Conservation (phyloP, 805 yeast species). For the Dipodascopsis uninucleata region DNA sequence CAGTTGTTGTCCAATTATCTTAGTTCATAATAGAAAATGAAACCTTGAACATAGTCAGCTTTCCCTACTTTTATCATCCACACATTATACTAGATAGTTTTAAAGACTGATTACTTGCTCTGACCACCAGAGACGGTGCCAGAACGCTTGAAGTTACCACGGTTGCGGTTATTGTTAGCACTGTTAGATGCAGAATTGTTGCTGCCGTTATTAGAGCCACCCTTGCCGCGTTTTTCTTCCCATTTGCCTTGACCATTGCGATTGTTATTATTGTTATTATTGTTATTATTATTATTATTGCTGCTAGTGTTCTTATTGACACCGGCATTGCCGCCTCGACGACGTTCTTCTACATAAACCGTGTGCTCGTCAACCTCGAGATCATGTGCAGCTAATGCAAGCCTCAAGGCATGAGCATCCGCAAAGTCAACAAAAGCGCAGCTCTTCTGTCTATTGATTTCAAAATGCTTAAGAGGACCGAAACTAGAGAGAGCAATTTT, state of each 20-base stretch:
- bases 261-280: background rate
- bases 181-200: too few relatives aligned
- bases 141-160: too few relatives aligned
- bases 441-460: conserved; percentile 33
- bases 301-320: background rate
- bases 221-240: too few relatives aligned
- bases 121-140: too few relatives aligned
- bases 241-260: conserved; percentile 3
- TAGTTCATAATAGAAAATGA: too few relatives aligned
- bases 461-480: conserved; percentile 37
- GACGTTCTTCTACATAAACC: conserved; percentile 36
- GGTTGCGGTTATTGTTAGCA: too few relatives aligned
- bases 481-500: conserved; percentile 33
- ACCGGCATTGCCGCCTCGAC: conserved; percentile 31
- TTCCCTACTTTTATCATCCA: too few relatives aligned
- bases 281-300: background rate
- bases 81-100: too few relatives aligned
- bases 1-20: too few relatives aligned
- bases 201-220: too few relatives aligned
- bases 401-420: conserved; percentile 33
- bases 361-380: conserved; percentile 33
- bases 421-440: conserved; percentile 41
- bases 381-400: conserved; percentile 35
- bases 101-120: too few relatives aligned
- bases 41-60: too few relatives aligned